These are phyloP conservation scores for Botrytis squamosa DNA, from an alignment of 2,329 filamentous ascomycete species.

Conservation along the genomic window DNA sequence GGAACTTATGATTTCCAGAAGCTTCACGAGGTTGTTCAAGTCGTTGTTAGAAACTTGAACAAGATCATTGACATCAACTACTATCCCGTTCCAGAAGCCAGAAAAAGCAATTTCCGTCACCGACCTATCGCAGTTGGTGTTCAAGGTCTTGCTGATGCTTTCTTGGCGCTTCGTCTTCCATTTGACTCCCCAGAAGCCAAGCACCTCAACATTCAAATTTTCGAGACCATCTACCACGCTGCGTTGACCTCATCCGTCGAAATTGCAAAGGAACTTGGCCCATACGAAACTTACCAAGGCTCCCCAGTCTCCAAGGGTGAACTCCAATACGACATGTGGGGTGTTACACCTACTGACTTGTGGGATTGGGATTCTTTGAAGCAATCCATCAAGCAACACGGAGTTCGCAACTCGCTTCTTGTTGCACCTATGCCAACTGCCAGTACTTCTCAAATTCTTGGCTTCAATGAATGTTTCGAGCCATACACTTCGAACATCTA, in stretches of 20 bases:
- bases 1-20: slow-evolving; percentile 94
- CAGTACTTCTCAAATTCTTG: slow-evolving; percentile 94
- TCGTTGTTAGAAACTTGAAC: slow-evolving; percentile 94
- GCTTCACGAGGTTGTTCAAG: slow-evolving; percentile 89
- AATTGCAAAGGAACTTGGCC: slow-evolving; percentile 76
- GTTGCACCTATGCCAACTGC: slow-evolving; percentile 98
- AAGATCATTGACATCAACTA: slow-evolving; percentile 98
- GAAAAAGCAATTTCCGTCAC: slow-evolving; percentile 96
- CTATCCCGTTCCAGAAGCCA: slow-evolving; percentile 93
- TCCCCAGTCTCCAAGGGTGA: slow-evolving; percentile 93
- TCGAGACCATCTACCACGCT: slow-evolving; percentile 98
- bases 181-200: slow-evolving; percentile 96
- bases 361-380: slow-evolving; percentile 96
- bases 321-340: slow-evolving; percentile 99
- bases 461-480: slow-evolving; percentile 99
- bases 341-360: slow-evolving; percentile 85
- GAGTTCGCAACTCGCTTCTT: slow-evolving; percentile 91
- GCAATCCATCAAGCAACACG: slow-evolving; percentile 86
- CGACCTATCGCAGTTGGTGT: slow-evolving; percentile 95
- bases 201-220: slow-evolving; percentile 95
- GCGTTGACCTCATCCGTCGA: slow-evolving; percentile 86
- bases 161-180: slow-evolving; percentile 92
- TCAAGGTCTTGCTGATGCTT: slow-evolving; percentile 95
- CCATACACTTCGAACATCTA: slow-evolving; percentile 99
- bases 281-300: slow-evolving; percentile 88